phyloP scores from a whole-genome alignment of 2,329 filamentous ascomycete genomes.

The Ascochyta koolunga region DNA sequence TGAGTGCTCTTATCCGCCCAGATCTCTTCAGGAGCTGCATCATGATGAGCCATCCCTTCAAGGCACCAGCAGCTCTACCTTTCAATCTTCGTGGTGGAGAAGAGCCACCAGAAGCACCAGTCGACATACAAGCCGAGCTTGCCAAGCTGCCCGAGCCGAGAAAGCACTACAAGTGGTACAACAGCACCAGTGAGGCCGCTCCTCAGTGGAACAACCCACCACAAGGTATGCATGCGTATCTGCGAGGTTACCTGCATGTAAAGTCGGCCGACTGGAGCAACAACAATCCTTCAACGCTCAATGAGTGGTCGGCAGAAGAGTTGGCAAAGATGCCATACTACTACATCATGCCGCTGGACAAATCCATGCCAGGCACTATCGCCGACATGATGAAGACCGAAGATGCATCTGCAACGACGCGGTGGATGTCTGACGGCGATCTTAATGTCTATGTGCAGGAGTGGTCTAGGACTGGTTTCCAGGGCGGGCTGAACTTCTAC shows the following conservation, averaged over 20 bases:
- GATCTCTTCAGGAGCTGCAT: conserved; percentile 68
- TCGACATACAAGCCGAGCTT: conserved; percentile 63
- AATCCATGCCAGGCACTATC: conserved; percentile 66
- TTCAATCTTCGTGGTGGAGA: conserved; percentile 52
- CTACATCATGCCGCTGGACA: conserved; percentile 67
- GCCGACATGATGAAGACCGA: conserved; percentile 61
- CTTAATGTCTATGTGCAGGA: conserved; percentile 66
- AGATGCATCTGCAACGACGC: conserved; percentile 52
- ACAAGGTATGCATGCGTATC: conserved; percentile 63
- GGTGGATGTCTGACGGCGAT: conserved; percentile 65
- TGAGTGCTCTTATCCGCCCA: conserved; percentile 66
- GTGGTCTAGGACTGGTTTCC: conserved; percentile 67
- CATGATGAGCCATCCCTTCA: conserved; percentile 70
- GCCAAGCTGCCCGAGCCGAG: conserved; percentile 61
- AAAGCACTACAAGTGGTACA: conserved; percentile 75
- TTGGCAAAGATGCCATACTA: conserved; percentile 68
- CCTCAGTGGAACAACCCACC: conserved; percentile 55
- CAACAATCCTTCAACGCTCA: conserved; percentile 61
- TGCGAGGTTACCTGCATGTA: conserved; percentile 71
- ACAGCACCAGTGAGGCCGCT: conserved; percentile 57
- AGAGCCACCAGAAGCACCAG: conserved; percentile 21
- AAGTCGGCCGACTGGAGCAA: conserved; percentile 67
- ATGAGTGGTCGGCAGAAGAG: conserved; percentile 62
- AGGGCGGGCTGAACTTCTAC: conserved; percentile 72
- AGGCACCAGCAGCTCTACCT: conserved; percentile 57